Base-by-base conservation (phyloP, 2,329 filamentous ascomycete genomes). In the Ceratocystis alfenasii region DNA sequence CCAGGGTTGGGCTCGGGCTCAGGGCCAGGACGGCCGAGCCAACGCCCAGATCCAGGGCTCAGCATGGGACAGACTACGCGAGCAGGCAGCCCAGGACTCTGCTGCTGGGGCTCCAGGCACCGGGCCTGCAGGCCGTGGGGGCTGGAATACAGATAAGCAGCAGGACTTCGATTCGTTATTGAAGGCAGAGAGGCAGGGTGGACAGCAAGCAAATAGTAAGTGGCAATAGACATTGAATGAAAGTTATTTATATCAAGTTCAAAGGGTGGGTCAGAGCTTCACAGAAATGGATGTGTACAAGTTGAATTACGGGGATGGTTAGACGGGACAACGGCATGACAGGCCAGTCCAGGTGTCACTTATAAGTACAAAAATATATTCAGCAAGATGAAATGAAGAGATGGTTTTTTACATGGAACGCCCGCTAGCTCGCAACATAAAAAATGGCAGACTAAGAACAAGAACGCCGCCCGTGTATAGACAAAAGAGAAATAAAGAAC, bases 111-210 rank as follows among this genome's bases (percentile, higher is more conserved):
- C 48, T 20, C 6, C 65, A 17, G 25, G 36, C 17, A 61, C 65
- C n/a, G n/a, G 65, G 7, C 28, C 55, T n/a, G 2, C 15, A 22
- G 22, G 30, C 55, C 5, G 5, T n/a, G n/a, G 22, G 57, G 25
- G 17, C 10, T 63, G 61, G 65, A 55, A 45, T 10, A 33, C 64
- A 17, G 65, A 62, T 5, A 61, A 55, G 61, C 80, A 82, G 67
- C 76, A 73, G 67, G 79, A 82, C 36, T 82, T 82, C 69, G 80
- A 82, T 67, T 73, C 73, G 22, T 73, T 81, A 66, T 66, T 82
- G 2, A 79, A 82, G 53, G 72, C 74, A 15, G 80, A 82, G 67
- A 73, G 77, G 25, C 71, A 68, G 17, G 72, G 72, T 8, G 67
- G 65, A 3, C 73, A 73, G 3, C 72, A 75, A 79, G 81, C 66